Evolutionary conservation across 208 protist species (phyloP).

Genomic region (Entamoeba dispar): DNA sequence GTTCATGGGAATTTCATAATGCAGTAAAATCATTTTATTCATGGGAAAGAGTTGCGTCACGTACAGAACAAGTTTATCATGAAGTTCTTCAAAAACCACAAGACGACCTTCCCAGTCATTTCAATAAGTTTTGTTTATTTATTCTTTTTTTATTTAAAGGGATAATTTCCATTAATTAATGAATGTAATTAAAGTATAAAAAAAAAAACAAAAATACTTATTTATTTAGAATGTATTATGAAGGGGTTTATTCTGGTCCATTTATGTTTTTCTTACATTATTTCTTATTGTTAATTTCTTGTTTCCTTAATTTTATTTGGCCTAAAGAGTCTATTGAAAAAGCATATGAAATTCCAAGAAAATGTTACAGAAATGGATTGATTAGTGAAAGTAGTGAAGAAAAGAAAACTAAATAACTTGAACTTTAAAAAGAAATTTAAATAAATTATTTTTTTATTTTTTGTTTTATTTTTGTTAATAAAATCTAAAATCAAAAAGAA

Average conservation of each 20-base stretch:
- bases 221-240: not conserved
- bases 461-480: no score
- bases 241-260: not conserved
- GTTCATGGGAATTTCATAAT: not conserved
- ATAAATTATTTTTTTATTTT: no score
- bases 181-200: no score
- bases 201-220: no score
- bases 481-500: no score
- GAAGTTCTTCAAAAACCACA: not conserved
- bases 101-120: not conserved
- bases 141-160: no score
- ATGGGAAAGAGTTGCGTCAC: not conserved
- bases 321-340: not conserved
- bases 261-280: not conserved
- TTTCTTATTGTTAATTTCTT: not conserved
- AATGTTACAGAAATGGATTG: not conserved
- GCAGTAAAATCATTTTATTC: not conserved
- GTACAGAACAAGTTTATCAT: not conserved
- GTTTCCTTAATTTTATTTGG: not conserved
- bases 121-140: not conserved
- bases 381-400: not conserved
- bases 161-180: no score
- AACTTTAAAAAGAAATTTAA: no score
- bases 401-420: not conserved
- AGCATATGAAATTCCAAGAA: not conserved